Percentiles rank a stretch among this genome's conserved stretches.
Evolutionary conservation across 2,329 filamentous ascomycete species (phyloP).

Genomic region (Ascochyta lentis): DNA sequence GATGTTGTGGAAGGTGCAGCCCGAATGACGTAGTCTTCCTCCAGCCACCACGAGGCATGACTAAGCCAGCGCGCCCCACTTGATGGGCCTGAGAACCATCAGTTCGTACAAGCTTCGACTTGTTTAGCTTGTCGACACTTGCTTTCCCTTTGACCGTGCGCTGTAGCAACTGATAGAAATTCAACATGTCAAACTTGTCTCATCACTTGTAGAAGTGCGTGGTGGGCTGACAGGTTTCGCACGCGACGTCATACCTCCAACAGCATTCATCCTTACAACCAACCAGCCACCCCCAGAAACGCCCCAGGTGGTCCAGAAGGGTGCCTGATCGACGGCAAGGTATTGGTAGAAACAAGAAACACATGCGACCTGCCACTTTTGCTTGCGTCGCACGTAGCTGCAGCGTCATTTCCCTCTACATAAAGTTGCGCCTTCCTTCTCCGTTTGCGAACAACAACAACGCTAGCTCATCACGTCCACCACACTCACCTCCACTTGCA

Average conservation of each 20-base stretch:
- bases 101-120: no score
- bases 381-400: slow-evolving; percentile 25
- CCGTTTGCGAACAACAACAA: slow-evolving; percentile 10
- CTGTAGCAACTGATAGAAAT: no score
- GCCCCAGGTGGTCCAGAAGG: slow-evolving; percentile 13
- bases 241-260: slow-evolving; percentile 29
- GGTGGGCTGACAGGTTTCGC: slow-evolving; percentile 4
- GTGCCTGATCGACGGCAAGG: slow-evolving; percentile 9
- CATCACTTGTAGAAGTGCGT: background rate
- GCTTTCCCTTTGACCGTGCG: no score
- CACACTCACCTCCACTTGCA: background rate
- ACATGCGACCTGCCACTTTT: background rate
- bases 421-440: slow-evolving; percentile 17
- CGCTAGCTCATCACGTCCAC: slow-evolving; percentile 4
- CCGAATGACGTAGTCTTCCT: slow-evolving; percentile 10
- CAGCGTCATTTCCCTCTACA: slow-evolving; percentile 27
- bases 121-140: no score
- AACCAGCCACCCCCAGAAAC: slow-evolving; percentile 24
- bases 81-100: no score
- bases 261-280: slow-evolving; percentile 23
- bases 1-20: slow-evolving; percentile 7
- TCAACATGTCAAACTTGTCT: no score
- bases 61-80: slow-evolving; percentile 1
- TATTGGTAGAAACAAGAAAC: slow-evolving; percentile 16
- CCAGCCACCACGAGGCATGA: slow-evolving; percentile 11